phyloP scores from a whole-genome alignment of 257 asterid genomes.

The Solanum appendiculatum region DNA sequence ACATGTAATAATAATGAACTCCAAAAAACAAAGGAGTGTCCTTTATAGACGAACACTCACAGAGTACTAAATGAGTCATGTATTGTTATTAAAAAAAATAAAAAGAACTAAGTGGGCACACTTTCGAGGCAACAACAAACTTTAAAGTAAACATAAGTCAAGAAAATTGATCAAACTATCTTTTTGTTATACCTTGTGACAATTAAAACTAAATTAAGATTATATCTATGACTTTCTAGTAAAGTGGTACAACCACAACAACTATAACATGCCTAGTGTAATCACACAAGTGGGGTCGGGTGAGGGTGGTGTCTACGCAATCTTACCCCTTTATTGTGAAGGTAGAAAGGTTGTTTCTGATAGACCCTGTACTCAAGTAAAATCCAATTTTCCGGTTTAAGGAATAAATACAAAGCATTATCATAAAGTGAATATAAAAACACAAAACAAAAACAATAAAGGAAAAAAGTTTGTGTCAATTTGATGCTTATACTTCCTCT shows the following conservation, averaged over 20 bases:
- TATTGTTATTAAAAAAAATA: not conserved
- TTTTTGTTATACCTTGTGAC: not conserved
- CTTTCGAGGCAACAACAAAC: not conserved
- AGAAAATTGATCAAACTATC: not conserved
- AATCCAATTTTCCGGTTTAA: too few relatives aligned
- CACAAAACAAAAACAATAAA: too few relatives aligned
- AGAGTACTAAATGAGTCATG: not conserved
- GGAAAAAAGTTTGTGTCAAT: too few relatives aligned
- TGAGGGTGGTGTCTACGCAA: not conserved
- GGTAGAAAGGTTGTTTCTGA: not conserved
- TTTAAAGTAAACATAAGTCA: not conserved
- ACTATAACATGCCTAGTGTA: not conserved
- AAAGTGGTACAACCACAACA: not conserved
- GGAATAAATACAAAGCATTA: too few relatives aligned
- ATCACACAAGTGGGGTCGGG: not conserved
- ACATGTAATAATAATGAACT: not conserved
- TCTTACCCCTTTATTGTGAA: not conserved
- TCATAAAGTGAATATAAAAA: too few relatives aligned
- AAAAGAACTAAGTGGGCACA: not conserved
- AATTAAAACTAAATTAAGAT: not conserved
- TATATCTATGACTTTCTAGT: not conserved
- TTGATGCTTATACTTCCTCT: too few relatives aligned
- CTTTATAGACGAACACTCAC: not conserved
- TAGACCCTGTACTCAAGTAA: not conserved
- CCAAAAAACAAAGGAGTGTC: not conserved